Conservation (phyloP, 75 land plant species). For the Chamaecyparis obtusa region DNA sequence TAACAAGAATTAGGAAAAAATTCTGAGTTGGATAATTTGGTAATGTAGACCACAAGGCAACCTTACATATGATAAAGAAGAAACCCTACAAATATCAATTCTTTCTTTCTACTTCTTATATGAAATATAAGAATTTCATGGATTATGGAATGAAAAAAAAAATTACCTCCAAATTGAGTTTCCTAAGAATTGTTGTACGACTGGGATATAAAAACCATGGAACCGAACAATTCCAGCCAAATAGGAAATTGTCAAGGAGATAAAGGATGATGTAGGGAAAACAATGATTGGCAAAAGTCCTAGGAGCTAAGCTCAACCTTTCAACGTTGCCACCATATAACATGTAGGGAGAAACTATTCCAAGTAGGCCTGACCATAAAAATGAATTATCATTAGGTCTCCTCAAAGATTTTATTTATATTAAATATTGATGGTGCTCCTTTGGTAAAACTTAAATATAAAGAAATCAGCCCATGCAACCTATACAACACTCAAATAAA, state of each 20-base stretch:
- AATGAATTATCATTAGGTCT: not conserved
- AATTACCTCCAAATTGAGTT: no score
- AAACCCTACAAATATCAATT: not conserved
- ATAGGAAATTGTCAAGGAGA: conserved; percentile 60
- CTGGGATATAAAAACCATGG: no score
- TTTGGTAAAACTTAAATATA: not conserved
- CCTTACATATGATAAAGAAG: not conserved
- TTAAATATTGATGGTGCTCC: not conserved
- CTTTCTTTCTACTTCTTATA: no score
- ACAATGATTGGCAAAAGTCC: conserved; percentile 67
- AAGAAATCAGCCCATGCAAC: not conserved
- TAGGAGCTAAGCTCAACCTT: conserved; percentile 57
- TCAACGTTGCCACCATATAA: conserved; percentile 80
- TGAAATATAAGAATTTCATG: no score
- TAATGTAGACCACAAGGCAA: not conserved
- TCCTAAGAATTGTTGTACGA: no score
- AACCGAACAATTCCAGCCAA: conserved; percentile 30
- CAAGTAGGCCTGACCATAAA: conserved; percentile 62
- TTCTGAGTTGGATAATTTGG: not conserved
- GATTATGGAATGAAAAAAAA: no score
- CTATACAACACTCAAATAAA: not conserved
- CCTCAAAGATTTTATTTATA: not conserved
- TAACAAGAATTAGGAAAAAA: not conserved
- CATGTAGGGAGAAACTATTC: conserved; percentile 71
- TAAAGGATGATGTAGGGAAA: conserved; percentile 67